phyloP scores from a whole-genome alignment of 2,329 filamentous ascomycete genomes.

The Coniochaeta ligniaria region DNA sequence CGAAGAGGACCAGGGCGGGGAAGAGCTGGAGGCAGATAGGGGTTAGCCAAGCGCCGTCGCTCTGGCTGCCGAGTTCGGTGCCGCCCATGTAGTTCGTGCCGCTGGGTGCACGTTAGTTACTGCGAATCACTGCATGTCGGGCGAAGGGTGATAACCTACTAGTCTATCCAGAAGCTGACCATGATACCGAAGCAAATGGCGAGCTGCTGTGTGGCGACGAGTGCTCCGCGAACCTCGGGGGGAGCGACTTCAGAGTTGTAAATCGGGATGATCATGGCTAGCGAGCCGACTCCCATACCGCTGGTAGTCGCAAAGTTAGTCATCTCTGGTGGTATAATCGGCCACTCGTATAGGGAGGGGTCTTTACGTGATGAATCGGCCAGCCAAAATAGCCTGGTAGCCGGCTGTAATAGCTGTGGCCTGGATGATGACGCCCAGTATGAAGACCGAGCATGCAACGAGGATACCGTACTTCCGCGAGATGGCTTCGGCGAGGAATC shows the following conservation, averaged over 20 bases:
- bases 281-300: constrained; percentile 60
- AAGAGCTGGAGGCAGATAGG: constrained; percentile 66
- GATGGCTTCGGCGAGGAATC: constrained; percentile 62
- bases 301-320: constrained; percentile 13
- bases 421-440: constrained; percentile 64
- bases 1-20: constrained; percentile 57
- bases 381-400: constrained; percentile 56
- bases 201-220: constrained; percentile 42
- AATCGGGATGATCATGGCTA: constrained; percentile 54
- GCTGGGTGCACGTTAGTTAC: constrained; percentile 23
- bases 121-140: constrained; percentile 4
- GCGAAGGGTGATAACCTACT: constrained; percentile 22
- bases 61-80: constrained; percentile 38
- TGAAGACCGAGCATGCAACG: constrained; percentile 59
- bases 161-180: constrained; percentile 58
- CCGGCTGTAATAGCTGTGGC: constrained; percentile 50
- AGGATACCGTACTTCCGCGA: constrained; percentile 65
- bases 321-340: not conserved
- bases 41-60: constrained; percentile 65
- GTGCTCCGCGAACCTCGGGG: constrained; percentile 37
- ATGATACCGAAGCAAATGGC: constrained; percentile 57
- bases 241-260: constrained; percentile 41
- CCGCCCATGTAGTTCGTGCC: constrained; percentile 62
- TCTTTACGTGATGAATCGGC: constrained; percentile 59
- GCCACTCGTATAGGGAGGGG: not conserved